phyloP scores from a whole-genome alignment of 2,329 filamentous ascomycete genomes.

The Fusarium redolens region DNA sequence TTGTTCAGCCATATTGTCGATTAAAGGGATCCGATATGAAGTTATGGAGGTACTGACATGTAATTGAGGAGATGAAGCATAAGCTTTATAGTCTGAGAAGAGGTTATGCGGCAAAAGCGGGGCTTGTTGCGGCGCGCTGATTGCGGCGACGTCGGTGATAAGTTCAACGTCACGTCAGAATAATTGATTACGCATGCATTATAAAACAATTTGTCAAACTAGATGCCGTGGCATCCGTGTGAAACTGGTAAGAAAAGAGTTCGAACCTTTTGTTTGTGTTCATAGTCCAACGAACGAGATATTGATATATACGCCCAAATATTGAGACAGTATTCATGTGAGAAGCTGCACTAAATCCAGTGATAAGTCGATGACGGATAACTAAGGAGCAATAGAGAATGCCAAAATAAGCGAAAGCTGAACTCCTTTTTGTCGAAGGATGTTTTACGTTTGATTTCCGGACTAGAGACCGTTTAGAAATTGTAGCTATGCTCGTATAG shows the following conservation, averaged over 20 bases:
- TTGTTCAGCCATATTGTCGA: conserved; percentile 26
- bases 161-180: neutral
- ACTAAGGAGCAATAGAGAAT: no score
- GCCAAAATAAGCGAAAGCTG: no score
- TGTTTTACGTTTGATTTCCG: neutral
- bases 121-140: neutral
- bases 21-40: neutral
- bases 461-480: no score
- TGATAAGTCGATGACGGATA: no score
- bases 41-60: neutral
- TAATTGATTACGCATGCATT: neutral
- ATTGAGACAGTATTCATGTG: neutral
- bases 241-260: no score
- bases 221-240: neutral
- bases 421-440: neutral
- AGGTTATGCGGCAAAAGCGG: neutral
- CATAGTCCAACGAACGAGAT: no score
- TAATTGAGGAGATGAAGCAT: neutral
- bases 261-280: neutral
- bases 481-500: neutral
- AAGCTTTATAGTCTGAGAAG: neutral
- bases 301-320: neutral
- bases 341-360: fast-evolving
- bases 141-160: conserved; percentile 1
- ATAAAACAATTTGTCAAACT: neutral